Percentiles rank a stretch among this genome's conserved stretches.
Conservation (phyloP, 1,284 basidiomycete species). For the Cryptococcus sp. region DNA sequence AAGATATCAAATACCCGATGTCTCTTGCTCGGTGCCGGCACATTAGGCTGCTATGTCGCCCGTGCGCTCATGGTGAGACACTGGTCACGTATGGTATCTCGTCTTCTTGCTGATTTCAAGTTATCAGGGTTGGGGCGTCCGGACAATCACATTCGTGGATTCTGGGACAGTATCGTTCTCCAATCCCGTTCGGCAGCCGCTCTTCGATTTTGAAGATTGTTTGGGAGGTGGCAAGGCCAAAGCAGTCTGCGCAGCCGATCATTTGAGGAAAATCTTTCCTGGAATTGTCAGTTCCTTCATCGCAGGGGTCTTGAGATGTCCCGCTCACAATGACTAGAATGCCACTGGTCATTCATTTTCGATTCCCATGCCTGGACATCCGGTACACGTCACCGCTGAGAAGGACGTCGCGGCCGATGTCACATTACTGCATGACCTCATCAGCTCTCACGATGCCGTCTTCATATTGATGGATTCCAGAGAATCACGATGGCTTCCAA, state of each 20-base stretch:
- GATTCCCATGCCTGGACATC: conserved; percentile 98
- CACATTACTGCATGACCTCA: conserved; percentile 68
- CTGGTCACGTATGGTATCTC: neutral
- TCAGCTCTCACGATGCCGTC: conserved; percentile 82
- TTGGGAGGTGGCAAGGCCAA: conserved; percentile 91
- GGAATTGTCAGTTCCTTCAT: conserved; percentile 68
- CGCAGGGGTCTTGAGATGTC: too few species aligned
- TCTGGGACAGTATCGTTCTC: conserved; percentile 90
- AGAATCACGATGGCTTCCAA: conserved; percentile 94
- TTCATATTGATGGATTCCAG: conserved; percentile 98
- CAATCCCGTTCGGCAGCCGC: conserved; percentile 92
- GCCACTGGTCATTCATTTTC: conserved; percentile 71
- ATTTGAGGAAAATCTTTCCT: conserved; percentile 84
- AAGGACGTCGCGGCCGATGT: conserved; percentile 61
- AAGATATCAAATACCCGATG: conserved; percentile 78
- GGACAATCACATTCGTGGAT: conserved; percentile 90
- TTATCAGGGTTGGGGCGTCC: conserved; percentile 90
- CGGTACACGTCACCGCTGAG: conserved; percentile 63
- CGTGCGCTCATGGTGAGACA: conserved; percentile 75
- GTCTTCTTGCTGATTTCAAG: neutral
- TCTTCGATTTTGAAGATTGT: conserved; percentile 94
- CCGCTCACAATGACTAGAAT: conserved; percentile 58
- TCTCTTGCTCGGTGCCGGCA: conserved; percentile 89
- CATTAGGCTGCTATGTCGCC: conserved; percentile 94
- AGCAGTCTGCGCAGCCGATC: conserved; percentile 85